These are phyloP conservation scores for Tetrahymena malaccensis DNA, from an alignment of 73 alveolate species.

Conservation along the genomic window DNA sequence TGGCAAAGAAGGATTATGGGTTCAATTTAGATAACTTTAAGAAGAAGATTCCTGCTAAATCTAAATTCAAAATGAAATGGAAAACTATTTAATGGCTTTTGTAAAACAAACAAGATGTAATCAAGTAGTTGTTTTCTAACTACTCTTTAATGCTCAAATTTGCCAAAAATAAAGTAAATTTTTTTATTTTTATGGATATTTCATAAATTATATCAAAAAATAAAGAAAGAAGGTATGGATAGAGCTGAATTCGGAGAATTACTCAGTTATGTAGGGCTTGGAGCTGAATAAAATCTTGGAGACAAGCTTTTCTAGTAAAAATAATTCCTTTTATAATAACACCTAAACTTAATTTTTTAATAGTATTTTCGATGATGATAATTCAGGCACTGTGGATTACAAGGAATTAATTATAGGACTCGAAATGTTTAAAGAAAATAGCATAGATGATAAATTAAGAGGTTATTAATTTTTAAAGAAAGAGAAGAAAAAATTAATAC, in stretches of 20 bases:
- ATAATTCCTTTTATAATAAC: background rate
- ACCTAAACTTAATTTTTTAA: background rate
- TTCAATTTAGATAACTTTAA: constrained; percentile 4
- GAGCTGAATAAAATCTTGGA: constrained; percentile 27
- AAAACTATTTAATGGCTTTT: constrained; percentile 38
- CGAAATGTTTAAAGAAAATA: constrained; percentile 66
- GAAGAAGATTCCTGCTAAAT: constrained; percentile 7
- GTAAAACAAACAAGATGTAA: constrained; percentile 4
- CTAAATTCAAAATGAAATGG: constrained; percentile 36
- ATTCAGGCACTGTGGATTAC: constrained; percentile 69
- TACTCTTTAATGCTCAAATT: constrained; percentile 17
- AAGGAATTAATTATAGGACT: constrained; percentile 71
- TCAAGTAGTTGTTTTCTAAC: constrained; percentile 16
- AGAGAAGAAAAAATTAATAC: too few species aligned
- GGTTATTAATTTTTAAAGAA: background rate
- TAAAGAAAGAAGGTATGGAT: constrained; percentile 16
- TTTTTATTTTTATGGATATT: background rate
- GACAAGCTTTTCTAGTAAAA: constrained; percentile 35
- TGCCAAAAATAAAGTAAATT: constrained; percentile 25
- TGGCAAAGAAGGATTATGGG: background rate
- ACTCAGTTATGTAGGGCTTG: constrained; percentile 19
- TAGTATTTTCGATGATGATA: constrained; percentile 72
- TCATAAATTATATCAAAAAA: too few species aligned
- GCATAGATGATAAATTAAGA: constrained; percentile 64
- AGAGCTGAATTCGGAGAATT: constrained; percentile 31